These are phyloP conservation scores for Aspergillus ustus DNA, from an alignment of 2,329 filamentous ascomycete species.

Conservation along the genomic window DNA sequence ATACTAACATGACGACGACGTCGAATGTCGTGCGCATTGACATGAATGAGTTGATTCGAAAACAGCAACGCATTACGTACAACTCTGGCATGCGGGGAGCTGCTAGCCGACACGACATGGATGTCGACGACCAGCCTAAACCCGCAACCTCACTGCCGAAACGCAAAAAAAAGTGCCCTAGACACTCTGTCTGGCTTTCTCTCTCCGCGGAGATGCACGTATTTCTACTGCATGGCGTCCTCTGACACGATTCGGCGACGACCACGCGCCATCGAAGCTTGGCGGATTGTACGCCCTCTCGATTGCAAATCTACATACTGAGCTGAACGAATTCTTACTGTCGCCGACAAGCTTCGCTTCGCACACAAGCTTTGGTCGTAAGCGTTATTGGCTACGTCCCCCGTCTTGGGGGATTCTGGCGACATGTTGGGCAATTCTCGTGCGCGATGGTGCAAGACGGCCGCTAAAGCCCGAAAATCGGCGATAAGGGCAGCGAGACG, in stretches of 20 bases:
- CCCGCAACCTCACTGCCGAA: too few species aligned
- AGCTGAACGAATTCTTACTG: not conserved
- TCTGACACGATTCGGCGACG: not conserved
- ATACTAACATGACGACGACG: not conserved
- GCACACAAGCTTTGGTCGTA: not conserved
- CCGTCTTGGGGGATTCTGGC: not conserved
- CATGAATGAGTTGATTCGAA: not conserved
- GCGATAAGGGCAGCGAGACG: too few species aligned
- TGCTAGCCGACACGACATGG: not conserved
- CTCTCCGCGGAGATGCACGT: not conserved
- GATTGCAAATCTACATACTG: not conserved
- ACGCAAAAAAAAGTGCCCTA: too few species aligned
- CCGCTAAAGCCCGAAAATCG: not conserved
- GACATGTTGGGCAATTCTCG: not conserved
- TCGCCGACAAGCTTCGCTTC: not conserved
- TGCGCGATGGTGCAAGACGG: not conserved
- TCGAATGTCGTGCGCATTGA: not conserved
- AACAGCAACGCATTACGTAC: not conserved
- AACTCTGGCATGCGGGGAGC: not conserved
- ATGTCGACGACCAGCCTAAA: too few species aligned
- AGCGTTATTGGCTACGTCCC: not conserved
- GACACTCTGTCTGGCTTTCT: too few species aligned
- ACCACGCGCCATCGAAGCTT: not conserved
- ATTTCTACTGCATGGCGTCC: not conserved
- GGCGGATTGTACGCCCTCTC: not conserved